phyloP scores from a whole-genome alignment of 768 basidiomycete genomes.

The Favolaschia claudopus region DNA sequence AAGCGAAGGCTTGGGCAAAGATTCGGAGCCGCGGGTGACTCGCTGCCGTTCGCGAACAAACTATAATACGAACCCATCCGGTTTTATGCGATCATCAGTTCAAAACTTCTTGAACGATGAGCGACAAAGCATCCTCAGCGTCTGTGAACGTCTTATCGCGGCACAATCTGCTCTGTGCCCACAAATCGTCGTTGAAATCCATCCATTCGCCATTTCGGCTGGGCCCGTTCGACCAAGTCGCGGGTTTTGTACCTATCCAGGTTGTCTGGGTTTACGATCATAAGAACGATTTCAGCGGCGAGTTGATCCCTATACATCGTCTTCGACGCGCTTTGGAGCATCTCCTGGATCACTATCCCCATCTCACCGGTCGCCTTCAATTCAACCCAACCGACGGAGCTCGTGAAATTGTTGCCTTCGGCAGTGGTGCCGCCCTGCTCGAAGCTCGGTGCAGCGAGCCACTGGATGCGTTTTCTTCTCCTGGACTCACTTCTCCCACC shows the following conservation, averaged over 20 bases:
- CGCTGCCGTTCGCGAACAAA: too few species aligned
- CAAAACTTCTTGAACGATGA: too few species aligned
- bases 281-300: not conserved
- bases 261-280: slow-evolving; percentile 26
- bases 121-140: not conserved
- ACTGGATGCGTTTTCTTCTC: slow-evolving; percentile 22
- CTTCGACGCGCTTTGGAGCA: slow-evolving; percentile 21
- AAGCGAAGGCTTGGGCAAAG: too few species aligned
- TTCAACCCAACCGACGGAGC: slow-evolving; percentile 1
- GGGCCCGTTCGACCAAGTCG: slow-evolving; percentile 24
- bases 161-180: slow-evolving; percentile 7
- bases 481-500: too few species aligned
- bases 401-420: slow-evolving; percentile 11
- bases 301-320: slow-evolving; percentile 18
- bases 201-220: slow-evolving; percentile 14
- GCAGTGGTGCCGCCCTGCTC: slow-evolving; percentile 25
- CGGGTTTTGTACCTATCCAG: slow-evolving; percentile 24
- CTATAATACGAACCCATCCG: too few species aligned
- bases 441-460: slow-evolving; percentile 21
- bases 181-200: slow-evolving; percentile 11
- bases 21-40: too few species aligned
- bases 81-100: too few species aligned
- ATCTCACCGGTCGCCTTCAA: slow-evolving; percentile 23
- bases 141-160: slow-evolving; percentile 7
- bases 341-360: slow-evolving; percentile 28